phyloP scores from a whole-genome alignment of 2,329 filamentous ascomycete species.

The Pleoardoris graminearum region DNA sequence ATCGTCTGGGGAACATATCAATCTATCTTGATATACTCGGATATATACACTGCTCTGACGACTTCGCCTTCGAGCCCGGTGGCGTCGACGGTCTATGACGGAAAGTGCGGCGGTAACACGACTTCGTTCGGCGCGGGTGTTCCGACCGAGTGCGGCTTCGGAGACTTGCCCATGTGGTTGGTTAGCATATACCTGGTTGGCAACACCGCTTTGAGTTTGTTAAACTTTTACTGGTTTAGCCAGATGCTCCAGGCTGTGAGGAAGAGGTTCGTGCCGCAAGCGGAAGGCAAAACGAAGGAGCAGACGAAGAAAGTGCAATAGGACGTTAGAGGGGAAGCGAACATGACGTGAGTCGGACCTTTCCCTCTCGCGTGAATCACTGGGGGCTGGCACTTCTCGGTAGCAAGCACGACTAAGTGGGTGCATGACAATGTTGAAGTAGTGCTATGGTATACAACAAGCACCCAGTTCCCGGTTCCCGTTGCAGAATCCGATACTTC shows the following conservation, averaged over 20 bases:
- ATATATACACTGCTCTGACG: conserved; percentile 60
- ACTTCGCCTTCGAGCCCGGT: conserved; percentile 20
- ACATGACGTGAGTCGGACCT: neutral
- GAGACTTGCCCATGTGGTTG: conserved; percentile 67
- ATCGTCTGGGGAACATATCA: conserved; percentile 77
- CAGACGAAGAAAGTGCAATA: conserved; percentile 29
- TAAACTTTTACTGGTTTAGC: conserved; percentile 83
- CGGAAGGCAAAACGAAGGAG: conserved; percentile 9
- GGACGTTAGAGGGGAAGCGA: neutral
- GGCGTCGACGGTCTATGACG: conserved; percentile 29
- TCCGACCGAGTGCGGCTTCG: conserved; percentile 26
- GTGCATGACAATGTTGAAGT: neutral
- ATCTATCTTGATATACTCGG: conserved; percentile 64
- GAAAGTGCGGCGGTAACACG: conserved; percentile 54
- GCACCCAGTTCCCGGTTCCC: neutral
- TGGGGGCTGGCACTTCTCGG: too few relatives aligned
- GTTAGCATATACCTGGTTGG: conserved; percentile 68
- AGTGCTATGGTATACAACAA: too few relatives aligned
- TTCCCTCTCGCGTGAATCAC: neutral
- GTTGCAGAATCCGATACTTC: neutral
- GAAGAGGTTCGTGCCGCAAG: conserved; percentile 66
- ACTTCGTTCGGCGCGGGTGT: conserved; percentile 24
- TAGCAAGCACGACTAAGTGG: neutral
- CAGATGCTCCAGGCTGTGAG: conserved; percentile 83
- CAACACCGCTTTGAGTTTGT: conserved; percentile 71